Evolutionary conservation across 345 rosid genomes (phyloP).

Genomic region (Lepidium aucheri): DNA sequence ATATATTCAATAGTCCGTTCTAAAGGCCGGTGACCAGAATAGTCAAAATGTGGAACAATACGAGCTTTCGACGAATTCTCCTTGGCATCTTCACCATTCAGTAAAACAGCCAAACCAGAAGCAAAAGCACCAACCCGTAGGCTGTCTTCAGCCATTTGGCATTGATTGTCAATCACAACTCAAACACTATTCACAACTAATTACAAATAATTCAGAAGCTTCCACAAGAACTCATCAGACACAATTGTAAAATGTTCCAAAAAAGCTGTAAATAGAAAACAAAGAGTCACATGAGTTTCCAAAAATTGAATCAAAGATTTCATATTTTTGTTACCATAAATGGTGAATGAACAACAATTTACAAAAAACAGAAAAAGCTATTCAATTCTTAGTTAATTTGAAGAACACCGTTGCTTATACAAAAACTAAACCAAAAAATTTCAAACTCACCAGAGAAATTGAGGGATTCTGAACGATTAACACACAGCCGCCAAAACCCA

Average conservation of each 20-base stretch:
- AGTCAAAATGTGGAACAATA: slow-evolving; percentile 68
- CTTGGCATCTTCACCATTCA: slow-evolving; percentile 53
- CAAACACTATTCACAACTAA: slow-evolving; percentile 3
- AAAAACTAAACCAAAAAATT: not conserved
- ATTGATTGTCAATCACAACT: slow-evolving; percentile 1
- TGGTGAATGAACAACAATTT: not conserved
- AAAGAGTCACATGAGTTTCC: not conserved
- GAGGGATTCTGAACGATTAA: not conserved
- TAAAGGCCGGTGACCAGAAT: slow-evolving; percentile 58
- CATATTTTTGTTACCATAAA: not conserved
- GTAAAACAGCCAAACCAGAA: slow-evolving; percentile 85
- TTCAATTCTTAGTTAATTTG: slow-evolving; percentile 1
- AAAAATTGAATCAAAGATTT: not conserved
- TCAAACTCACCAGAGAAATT: slow-evolving; percentile 13
- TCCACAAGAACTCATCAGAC: not conserved
- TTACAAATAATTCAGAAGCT: slow-evolving; percentile 1
- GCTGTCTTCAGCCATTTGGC: slow-evolving; percentile 75
- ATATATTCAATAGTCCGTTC: slow-evolving; percentile 76
- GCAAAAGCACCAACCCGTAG: slow-evolving; percentile 56
- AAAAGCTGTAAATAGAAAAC: slow-evolving; percentile 5
- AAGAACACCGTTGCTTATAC: not conserved
- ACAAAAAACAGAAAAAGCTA: not conserved
- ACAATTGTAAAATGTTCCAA: not conserved
- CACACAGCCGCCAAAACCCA: not conserved
- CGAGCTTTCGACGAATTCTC: slow-evolving; percentile 43